phyloP scores from a whole-genome alignment of 345 rosid species.

The Acer negundo region DNA sequence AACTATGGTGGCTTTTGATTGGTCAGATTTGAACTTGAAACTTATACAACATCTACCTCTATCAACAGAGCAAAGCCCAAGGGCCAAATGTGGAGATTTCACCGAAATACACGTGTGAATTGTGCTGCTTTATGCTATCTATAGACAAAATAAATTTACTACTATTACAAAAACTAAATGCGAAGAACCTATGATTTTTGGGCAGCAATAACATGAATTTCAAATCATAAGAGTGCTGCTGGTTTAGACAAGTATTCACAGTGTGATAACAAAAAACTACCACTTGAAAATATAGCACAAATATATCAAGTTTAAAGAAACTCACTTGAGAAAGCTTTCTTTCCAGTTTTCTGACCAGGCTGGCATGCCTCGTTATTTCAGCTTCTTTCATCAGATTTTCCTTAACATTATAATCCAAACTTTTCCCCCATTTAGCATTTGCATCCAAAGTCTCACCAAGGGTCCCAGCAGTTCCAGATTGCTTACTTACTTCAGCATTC shows the following conservation, averaged over 20 bases:
- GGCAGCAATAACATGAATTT: not conserved
- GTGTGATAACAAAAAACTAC: conserved; percentile 10
- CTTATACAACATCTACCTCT: not conserved
- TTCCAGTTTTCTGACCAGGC: conserved; percentile 70
- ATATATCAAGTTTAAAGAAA: conserved; percentile 27
- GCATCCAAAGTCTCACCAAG: conserved; percentile 91
- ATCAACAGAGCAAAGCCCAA: not conserved
- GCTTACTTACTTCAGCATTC: conserved; percentile 35
- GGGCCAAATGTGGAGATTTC: not conserved
- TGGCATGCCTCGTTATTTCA: conserved; percentile 64
- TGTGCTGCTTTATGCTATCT: not conserved
- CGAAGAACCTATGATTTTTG: not conserved
- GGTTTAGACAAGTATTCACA: not conserved
- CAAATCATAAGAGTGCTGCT: conserved; percentile 8
- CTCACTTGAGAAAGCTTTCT: conserved; percentile 75
- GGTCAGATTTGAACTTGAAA: not conserved
- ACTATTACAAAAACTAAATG: not conserved
- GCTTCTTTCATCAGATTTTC: conserved; percentile 65
- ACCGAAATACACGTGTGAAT: not conserved
- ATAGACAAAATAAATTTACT: not conserved
- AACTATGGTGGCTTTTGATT: not conserved
- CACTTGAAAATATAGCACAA: not conserved
- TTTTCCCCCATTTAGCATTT: conserved; percentile 74
- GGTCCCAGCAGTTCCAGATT: conserved; percentile 68
- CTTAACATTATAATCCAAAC: conserved; percentile 49